Conservation (phyloP, 1,139 yeast genomes). For the Diutina scorzettiae region DNA sequence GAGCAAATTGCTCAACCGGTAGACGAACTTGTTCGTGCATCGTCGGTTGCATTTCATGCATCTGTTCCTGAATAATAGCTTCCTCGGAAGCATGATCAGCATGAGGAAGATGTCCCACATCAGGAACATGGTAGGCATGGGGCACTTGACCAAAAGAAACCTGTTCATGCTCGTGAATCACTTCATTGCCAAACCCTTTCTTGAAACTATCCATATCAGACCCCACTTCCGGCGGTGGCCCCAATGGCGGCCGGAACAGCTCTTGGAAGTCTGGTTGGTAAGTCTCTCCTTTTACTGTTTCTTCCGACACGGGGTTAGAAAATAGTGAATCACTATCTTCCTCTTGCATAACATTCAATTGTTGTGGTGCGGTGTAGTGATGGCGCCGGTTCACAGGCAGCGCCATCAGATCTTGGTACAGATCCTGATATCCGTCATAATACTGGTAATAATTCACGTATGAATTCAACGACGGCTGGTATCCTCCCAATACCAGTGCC, state of each 20-base stretch:
- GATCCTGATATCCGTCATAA: neutral
- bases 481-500: neutral
- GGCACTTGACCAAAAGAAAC: too few relatives aligned
- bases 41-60: too few relatives aligned
- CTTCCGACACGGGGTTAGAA: neutral
- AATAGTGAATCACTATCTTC: neutral
- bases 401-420: neutral
- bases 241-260: neutral
- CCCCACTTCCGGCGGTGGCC: neutral
- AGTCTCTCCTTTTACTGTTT: too few relatives aligned
- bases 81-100: too few relatives aligned
- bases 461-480: slow-evolving; percentile 1
- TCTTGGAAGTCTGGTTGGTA: too few relatives aligned
- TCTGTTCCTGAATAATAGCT: too few relatives aligned
- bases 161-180: neutral
- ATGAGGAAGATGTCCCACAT: too few relatives aligned
- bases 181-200: slow-evolving; percentile 1
- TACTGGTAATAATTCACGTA: slow-evolving; percentile 4
- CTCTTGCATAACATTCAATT: neutral
- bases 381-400: neutral
- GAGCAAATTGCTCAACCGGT: too few relatives aligned
- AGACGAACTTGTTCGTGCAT: too few relatives aligned
- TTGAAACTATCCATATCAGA: slow-evolving; percentile 1
- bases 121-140: too few relatives aligned
- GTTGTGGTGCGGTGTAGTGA: neutral